phyloP scores from a whole-genome alignment of 495 filamentous ascomycete genomes.

The Penicillium odoratum region DNA sequence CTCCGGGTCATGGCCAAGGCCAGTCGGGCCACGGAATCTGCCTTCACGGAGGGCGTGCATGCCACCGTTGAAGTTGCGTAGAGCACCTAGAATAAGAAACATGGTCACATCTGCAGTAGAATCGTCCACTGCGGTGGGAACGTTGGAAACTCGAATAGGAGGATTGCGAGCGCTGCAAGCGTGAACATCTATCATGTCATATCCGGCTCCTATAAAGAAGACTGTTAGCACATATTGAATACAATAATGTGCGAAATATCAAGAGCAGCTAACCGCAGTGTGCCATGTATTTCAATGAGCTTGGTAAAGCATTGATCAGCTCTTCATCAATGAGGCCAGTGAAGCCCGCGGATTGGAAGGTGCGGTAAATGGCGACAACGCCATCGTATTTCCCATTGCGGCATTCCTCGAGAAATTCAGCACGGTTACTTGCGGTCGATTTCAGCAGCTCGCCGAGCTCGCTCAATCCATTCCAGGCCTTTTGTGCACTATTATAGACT shows the following conservation, averaged over 20 bases:
- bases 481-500: conserved; percentile 14
- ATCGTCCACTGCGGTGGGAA: conserved; percentile 77
- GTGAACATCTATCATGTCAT: conserved; percentile 74
- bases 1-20: conserved; percentile 61
- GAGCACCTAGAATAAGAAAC: conserved; percentile 75
- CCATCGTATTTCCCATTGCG: conserved; percentile 65
- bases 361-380: conserved; percentile 71
- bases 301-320: conserved; percentile 60
- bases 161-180: conserved; percentile 62
- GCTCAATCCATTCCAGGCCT: conserved; percentile 50
- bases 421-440: conserved; percentile 53
- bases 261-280: conserved; percentile 48
- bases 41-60: conserved; percentile 62
- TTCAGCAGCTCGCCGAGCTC: conserved; percentile 50
- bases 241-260: neutral
- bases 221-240: neutral
- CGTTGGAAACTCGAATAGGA: conserved; percentile 71
- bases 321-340: conserved; percentile 72
- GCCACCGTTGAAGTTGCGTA: conserved; percentile 66
- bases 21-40: conserved; percentile 53
- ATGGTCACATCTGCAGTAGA: conserved; percentile 77
- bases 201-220: conserved; percentile 60
- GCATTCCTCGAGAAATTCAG: conserved; percentile 74
- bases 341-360: conserved; percentile 63
- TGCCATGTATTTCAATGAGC: conserved; percentile 51